These are phyloP conservation scores for Ceratobasidium sp. DNA, from an alignment of 1,284 basidiomycete species.

Conservation along the genomic window DNA sequence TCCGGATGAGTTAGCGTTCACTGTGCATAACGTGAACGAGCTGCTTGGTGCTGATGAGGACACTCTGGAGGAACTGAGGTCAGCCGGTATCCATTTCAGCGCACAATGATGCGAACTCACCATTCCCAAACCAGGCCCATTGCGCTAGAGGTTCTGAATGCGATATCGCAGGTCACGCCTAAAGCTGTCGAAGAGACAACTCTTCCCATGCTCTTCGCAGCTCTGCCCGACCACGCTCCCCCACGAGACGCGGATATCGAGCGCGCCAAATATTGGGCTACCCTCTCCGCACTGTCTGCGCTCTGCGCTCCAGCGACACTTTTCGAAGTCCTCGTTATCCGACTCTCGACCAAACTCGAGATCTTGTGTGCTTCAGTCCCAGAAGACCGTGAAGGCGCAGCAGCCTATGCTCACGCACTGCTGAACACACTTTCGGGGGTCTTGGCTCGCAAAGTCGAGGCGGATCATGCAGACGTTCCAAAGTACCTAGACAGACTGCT, in stretches of 20 bases:
- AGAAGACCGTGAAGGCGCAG: conserved; percentile 63
- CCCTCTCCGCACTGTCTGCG: conserved; percentile 75
- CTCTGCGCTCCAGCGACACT: conserved; percentile 81
- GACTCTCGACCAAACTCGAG: conserved; percentile 83
- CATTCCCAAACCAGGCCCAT: conserved; percentile 63
- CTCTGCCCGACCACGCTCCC: conserved; percentile 76
- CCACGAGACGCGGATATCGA: conserved; percentile 63
- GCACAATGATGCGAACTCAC: neutral
- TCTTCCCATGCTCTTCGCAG: conserved; percentile 80
- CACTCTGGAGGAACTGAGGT: conserved; percentile 70
- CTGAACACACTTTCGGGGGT: conserved; percentile 73
- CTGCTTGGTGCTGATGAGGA: conserved; percentile 68
- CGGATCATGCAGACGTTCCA: conserved; percentile 72
- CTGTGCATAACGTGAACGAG: conserved; percentile 81
- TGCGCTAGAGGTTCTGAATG: conserved; percentile 73
- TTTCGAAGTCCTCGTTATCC: conserved; percentile 86
- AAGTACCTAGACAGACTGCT: conserved; percentile 83
- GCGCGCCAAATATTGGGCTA: conserved; percentile 72
- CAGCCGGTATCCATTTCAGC: conserved; percentile 37
- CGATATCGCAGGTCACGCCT: conserved; percentile 71
- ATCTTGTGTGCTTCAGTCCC: conserved; percentile 63
- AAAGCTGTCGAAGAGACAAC: conserved; percentile 79
- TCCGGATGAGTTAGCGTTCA: conserved; percentile 78
- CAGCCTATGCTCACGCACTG: conserved; percentile 87
- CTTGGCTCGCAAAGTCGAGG: conserved; percentile 71